Conservation (phyloP, 2,329 filamentous ascomycete genomes). For the Simplicillium sp. region DNA sequence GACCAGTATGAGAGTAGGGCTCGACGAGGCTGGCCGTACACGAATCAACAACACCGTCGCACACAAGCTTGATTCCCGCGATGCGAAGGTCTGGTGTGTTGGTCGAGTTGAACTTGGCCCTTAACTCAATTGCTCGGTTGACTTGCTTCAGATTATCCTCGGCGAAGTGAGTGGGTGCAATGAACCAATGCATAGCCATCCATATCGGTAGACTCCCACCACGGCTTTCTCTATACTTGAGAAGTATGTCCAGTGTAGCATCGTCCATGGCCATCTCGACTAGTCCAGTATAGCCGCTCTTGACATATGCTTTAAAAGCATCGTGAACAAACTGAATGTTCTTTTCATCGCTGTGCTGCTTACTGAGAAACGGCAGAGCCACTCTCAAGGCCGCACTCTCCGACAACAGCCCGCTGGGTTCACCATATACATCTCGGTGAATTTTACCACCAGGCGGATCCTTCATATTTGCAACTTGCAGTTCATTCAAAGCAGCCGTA, state of each 20-base stretch:
- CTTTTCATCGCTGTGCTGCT: conserved; percentile 23
- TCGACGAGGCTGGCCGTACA: conserved; percentile 50
- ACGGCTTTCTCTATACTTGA: conserved; percentile 18
- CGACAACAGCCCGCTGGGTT: conserved; percentile 27
- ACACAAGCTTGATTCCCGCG: conserved; percentile 53
- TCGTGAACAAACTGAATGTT: conserved; percentile 24
- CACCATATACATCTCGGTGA: conserved; percentile 26
- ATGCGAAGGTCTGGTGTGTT: conserved; percentile 34
- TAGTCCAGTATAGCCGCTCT: conserved; percentile 30
- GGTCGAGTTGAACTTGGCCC: conserved; percentile 20
- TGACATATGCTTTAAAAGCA: conserved; percentile 27
- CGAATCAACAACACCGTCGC: conserved; percentile 53
- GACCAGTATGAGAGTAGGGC: conserved; percentile 40
- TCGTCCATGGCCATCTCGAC: conserved; percentile 41
- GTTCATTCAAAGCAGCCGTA: conserved; percentile 28
- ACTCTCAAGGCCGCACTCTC: conserved; percentile 30
- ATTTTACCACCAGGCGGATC: conserved; percentile 31
- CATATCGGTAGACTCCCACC: conserved; percentile 19
- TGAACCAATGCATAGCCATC: conserved; percentile 33
- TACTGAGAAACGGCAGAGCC: conserved; percentile 30
- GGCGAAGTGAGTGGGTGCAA: conserved; percentile 22
- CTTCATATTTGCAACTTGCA: conserved; percentile 25
- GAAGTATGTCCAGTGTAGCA: conserved; percentile 28
- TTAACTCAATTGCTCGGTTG: conserved; percentile 25
- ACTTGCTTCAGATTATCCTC: conserved; percentile 25